Conservation (phyloP, 1,284 basidiomycete species). For the Melampsora medusae region DNA sequence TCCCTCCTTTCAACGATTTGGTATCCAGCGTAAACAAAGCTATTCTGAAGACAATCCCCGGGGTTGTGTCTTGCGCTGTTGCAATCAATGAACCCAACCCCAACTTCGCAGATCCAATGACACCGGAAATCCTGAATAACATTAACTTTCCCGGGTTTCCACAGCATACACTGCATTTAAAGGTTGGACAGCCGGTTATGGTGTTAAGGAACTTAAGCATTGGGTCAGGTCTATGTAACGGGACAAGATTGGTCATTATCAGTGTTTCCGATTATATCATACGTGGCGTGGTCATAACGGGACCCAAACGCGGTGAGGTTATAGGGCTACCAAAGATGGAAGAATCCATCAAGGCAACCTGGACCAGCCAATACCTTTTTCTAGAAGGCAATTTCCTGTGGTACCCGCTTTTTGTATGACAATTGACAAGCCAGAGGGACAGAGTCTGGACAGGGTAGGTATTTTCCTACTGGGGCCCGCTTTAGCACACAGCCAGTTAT, state of each 20-base stretch:
- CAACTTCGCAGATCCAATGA: too few relatives aligned
- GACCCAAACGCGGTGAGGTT: background rate
- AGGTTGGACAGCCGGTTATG: background rate
- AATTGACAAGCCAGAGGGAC: constrained; percentile 9
- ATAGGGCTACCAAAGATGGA: background rate
- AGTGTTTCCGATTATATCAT: background rate
- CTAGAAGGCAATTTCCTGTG: background rate
- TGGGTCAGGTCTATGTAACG: background rate
- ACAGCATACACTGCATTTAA: background rate
- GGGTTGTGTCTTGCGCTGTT: too few relatives aligned
- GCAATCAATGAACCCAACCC: too few relatives aligned
- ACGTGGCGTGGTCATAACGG: background rate
- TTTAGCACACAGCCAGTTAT: constrained; percentile 12
- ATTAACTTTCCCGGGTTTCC: background rate
- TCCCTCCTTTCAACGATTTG: too few relatives aligned
- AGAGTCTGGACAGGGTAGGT: background rate
- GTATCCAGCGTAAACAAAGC: too few relatives aligned
- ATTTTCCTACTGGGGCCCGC: background rate
- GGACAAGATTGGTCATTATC: background rate
- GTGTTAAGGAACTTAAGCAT: constrained; percentile 5
- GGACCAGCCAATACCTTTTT: background rate
- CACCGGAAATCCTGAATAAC: background rate
- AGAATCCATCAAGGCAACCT: background rate
- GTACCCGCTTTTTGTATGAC: background rate
- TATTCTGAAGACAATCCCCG: too few relatives aligned